These are phyloP conservation scores for Botrytis porri DNA, from an alignment of 2,329 filamentous ascomycete genomes.

Conservation along the genomic window DNA sequence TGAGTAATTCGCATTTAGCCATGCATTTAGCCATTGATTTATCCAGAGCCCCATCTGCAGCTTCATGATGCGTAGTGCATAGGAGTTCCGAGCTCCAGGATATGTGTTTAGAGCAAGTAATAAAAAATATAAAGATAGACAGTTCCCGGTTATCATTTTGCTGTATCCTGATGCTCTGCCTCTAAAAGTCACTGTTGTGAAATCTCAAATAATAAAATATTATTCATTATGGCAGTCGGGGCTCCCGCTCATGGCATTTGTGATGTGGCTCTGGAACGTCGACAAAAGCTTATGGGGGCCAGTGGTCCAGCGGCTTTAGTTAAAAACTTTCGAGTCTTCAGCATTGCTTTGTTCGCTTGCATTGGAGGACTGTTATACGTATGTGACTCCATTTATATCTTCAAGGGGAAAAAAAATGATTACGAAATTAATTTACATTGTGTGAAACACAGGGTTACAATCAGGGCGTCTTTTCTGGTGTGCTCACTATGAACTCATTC, in stretches of 20 bases:
- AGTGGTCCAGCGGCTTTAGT: slow-evolving; percentile 52
- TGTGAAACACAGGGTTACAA: slow-evolving; percentile 54
- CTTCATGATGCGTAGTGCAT: neutral
- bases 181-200: neutral
- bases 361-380: slow-evolving; percentile 56
- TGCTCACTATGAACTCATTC: slow-evolving; percentile 57
- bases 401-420: neutral
- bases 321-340: slow-evolving; percentile 59
- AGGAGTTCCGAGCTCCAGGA: neutral
- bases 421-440: neutral
- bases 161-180: neutral
- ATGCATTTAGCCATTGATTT: neutral
- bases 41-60: neutral
- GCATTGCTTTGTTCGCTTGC: slow-evolving; percentile 60
- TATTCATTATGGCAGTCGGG: slow-evolving; percentile 13
- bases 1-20: neutral
- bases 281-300: slow-evolving; percentile 52
- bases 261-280: slow-evolving; percentile 51
- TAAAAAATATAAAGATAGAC: neutral
- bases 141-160: neutral
- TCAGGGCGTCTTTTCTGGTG: slow-evolving; percentile 73
- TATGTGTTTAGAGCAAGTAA: neutral
- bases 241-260: slow-evolving; percentile 39
- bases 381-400: neutral
- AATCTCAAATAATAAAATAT: neutral